Conservation (phyloP, 2,329 filamentous ascomycete genomes). For the Ophidiomyces ophidiicola region DNA sequence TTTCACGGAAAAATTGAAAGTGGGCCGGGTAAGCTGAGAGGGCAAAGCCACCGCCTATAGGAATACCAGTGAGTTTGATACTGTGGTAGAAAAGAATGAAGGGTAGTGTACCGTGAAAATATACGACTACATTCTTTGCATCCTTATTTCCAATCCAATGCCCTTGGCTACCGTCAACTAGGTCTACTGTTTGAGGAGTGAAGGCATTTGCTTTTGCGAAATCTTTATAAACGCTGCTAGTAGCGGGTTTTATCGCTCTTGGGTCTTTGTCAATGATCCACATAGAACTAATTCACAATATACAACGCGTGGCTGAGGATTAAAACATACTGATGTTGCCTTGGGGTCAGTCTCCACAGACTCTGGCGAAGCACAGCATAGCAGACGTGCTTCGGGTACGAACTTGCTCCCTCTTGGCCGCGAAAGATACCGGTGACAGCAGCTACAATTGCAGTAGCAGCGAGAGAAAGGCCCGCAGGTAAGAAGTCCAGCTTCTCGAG, state of each 20-base stretch:
- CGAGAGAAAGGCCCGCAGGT: conserved; percentile 20
- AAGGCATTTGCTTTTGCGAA: conserved; percentile 20
- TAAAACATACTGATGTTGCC: conserved; percentile 25
- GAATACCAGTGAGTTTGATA: neutral
- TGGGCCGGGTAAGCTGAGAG: conserved; percentile 38
- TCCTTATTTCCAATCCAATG: conserved; percentile 32
- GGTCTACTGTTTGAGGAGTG: conserved; percentile 21
- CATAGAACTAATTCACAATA: neutral
- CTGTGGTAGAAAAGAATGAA: neutral
- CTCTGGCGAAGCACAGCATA: conserved; percentile 24
- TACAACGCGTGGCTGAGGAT: neutral
- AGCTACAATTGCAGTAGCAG: conserved; percentile 21
- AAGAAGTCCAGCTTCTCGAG: conserved; percentile 27
- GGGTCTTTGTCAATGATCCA: neutral
- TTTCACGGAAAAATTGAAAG: conserved; percentile 37
- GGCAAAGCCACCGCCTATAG: conserved; percentile 45
- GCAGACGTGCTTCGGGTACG: conserved; percentile 27
- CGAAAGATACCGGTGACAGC: conserved; percentile 30
- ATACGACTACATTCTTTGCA: conserved; percentile 30
- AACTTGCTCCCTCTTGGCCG: conserved; percentile 26
- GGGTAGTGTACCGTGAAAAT: conserved; percentile 26
- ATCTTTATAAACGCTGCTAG: conserved; percentile 20
- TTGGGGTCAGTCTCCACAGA: conserved; percentile 18
- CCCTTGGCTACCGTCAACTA: conserved; percentile 25
- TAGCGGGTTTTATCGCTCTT: conserved; percentile 21